These are phyloP conservation scores for Dendrocalamus sinicus DNA, from an alignment of 176 grass and related monocot genomes.

Conservation along the genomic window DNA sequence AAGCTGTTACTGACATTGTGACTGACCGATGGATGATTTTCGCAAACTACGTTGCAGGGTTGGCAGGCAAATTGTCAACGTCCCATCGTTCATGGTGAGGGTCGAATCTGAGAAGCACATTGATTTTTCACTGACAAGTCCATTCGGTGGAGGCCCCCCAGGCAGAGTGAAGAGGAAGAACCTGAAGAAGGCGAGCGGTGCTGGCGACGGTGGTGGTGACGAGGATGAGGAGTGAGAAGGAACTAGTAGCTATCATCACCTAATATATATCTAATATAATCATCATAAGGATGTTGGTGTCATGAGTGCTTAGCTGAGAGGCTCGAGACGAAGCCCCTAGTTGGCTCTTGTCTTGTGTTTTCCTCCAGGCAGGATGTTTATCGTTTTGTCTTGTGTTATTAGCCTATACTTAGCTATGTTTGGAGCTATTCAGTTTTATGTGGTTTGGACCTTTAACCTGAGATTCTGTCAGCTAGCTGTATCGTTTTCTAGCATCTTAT, in stretches of 20 bases:
- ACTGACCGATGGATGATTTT: not conserved
- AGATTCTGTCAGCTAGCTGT: not conserved
- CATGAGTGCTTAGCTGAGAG: conserved; percentile 39
- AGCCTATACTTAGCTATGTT: conserved; percentile 20
- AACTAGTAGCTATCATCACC: conserved; percentile 25
- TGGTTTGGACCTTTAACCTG: not conserved
- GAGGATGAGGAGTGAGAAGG: conserved; percentile 57
- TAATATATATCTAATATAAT: conserved; percentile 34
- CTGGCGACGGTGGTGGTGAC: conserved; percentile 42
- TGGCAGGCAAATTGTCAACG: conserved; percentile 77
- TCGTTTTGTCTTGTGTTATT: conserved; percentile 13
- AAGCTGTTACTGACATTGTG: not conserved
- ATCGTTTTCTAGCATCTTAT: not conserved
- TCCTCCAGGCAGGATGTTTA: conserved; percentile 20
- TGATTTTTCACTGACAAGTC: conserved; percentile 73
- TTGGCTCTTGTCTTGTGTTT: not conserved
- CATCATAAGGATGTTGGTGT: conserved; percentile 36
- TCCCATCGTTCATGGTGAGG: conserved; percentile 77
- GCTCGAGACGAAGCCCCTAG: not conserved
- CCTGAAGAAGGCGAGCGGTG: conserved; percentile 50
- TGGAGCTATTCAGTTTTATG: conserved; percentile 37
- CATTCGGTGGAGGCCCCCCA: conserved; percentile 57
- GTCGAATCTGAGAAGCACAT: conserved; percentile 77
- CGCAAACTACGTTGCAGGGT: conserved; percentile 45
- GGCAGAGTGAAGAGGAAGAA: conserved; percentile 76